Evolutionary conservation across 2,329 filamentous ascomycete genomes (phyloP), one percentile per base, ranked within the genome.

Genomic region (Diaporthe vexans): DNA sequence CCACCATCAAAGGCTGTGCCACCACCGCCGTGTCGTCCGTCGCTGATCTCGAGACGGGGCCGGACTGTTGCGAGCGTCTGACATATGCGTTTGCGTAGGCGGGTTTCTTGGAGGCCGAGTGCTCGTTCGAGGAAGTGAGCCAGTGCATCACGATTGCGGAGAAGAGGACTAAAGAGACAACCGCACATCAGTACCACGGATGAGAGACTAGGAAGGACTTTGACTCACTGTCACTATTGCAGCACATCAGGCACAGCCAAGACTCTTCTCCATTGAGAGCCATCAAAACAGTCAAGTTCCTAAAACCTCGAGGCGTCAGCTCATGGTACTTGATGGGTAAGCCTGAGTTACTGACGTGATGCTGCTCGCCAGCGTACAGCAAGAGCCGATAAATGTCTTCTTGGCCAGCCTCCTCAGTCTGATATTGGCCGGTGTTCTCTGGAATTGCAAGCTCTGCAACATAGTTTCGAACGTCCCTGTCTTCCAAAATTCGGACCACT

Each of bases 261-360:
- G 46, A 37, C 63, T 67, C 63, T 52, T 67, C 63, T 6, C 63
- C 63, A 2, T 67, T 26, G 1, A 67, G 63, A 26, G 46, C 63
- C 63, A 67, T 67, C 7, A 67, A 26, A 26, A 67, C 63, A 35
- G 63, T 67, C 46, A 67, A 40, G 46, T 67, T 67, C n/a, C 63
- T 67, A 5, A 15, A 33, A 33, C 10, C 8, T 21, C 61, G n/a
- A 37, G 35, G 11, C 4, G 61, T 67, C 19, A 67, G 63, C 29
- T 37, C 37, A 10, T 35, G 19, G 21, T 24, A 11, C 7, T 29
- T 13, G 4, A 1, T 19, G 0, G 9, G 1, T 5, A 13, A 9
- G 13, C 6, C 17, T 15, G 4, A 11, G 26, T 52, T 10, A 37
- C 63, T n/a, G 17, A 67, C 63, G 63, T 67, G 21, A 67, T 24